A percentile compares a stretch with the other conserved stretches of the same genome.
Conservation (phyloP, 139 green algal genomes). For the Yamagishiella unicocca region DNA sequence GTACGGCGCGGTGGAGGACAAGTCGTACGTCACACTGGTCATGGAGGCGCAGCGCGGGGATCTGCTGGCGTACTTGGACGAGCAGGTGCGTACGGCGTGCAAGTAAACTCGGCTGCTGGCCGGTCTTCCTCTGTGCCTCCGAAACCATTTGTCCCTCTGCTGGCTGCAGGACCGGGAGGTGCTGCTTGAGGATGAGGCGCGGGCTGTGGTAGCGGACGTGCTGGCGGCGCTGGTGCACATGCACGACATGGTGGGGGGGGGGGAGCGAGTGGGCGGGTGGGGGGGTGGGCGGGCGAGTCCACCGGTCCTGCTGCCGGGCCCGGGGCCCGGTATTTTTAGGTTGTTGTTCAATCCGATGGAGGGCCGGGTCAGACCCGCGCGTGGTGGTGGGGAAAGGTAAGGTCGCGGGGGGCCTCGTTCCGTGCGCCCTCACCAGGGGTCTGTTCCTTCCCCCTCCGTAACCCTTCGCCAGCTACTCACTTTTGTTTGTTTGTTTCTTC, state of each 20-base stretch:
- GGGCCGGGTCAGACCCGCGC: neutral
- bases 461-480: neutral
- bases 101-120: neutral
- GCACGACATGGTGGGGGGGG: neutral
- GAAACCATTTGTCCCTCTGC: neutral
- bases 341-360: neutral
- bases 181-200: neutral
- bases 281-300: no score
- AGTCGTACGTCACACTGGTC: neutral
- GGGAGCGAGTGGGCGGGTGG: no score
- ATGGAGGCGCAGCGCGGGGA: slow-evolving; percentile 19
- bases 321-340: neutral
- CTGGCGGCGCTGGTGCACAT: neutral
- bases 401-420: neutral
- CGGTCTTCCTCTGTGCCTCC: neutral
- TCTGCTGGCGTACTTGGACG: slow-evolving; percentile 13
- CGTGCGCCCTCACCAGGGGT: no score
- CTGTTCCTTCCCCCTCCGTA: neutral
- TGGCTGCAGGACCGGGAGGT: neutral
- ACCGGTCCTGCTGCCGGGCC: no score
- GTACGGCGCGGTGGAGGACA: slow-evolving; percentile 27
- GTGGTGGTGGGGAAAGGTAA: neutral
- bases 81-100: neutral
- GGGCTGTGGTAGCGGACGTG: neutral
- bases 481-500: neutral